Evolutionary conservation across 78 protist genomes (phyloP).

Genomic region (Acrasis kona): DNA sequence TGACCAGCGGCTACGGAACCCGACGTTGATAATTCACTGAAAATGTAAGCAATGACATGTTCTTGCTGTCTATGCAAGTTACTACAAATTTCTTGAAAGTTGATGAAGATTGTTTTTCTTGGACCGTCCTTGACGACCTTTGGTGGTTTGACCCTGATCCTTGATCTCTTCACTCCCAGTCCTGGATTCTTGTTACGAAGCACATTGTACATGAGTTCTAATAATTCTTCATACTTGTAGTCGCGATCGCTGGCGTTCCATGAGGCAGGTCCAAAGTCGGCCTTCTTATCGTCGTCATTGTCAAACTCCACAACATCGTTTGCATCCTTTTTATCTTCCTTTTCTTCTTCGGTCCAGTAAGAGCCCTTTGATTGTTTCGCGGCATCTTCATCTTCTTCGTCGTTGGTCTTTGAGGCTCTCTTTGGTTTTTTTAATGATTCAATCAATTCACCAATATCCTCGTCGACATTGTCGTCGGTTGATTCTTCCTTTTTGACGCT

Average conservation of each 20-base stretch:
- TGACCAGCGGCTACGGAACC: constrained; percentile 82
- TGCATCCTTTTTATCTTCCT: neutral
- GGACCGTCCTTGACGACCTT: constrained; percentile 64
- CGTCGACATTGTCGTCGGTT: neutral
- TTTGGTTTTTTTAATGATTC: neutral
- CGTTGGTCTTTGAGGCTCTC: neutral
- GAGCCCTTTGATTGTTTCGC: neutral
- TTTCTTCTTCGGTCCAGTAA: neutral
- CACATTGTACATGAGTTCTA: constrained; percentile 1
- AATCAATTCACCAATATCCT: neutral
- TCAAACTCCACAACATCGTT: neutral
- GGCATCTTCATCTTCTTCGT: neutral
- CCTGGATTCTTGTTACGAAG: constrained; percentile 28
- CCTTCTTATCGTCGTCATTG: neutral
- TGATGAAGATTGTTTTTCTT: constrained; percentile 63
- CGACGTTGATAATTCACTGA: constrained; percentile 85
- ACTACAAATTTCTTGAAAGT: constrained; percentile 83
- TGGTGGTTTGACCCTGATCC: constrained; percentile 63
- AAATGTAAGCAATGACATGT: constrained; percentile 66
- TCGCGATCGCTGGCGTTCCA: neutral
- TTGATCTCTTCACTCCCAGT: constrained; percentile 7
- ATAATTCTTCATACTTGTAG: constrained; percentile 16
- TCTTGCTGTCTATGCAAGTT: constrained; percentile 67
- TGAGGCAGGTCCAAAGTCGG: neutral
- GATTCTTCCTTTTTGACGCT: neutral